Conservation (phyloP, 345 rosid species). For the Fremontodendron californicum region DNA sequence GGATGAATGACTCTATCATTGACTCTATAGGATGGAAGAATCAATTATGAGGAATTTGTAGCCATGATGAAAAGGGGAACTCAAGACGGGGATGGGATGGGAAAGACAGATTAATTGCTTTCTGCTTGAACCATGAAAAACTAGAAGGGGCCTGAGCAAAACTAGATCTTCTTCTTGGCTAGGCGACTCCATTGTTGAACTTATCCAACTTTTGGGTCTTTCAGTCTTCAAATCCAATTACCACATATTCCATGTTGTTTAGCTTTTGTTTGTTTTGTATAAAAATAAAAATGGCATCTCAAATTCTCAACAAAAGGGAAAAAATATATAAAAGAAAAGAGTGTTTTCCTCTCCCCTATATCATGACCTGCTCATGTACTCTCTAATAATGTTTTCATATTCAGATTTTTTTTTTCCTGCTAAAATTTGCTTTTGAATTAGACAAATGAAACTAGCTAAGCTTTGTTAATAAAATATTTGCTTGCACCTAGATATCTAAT, state of each 20-base stretch:
- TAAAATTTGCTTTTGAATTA: too few relatives aligned
- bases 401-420: too few relatives aligned
- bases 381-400: too few relatives aligned
- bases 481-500: too few relatives aligned
- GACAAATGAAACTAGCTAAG: too few relatives aligned
- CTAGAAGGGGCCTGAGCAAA: background rate
- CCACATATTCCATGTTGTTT: background rate
- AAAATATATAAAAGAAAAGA: too few relatives aligned
- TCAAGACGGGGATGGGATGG: slow-evolving; percentile 29
- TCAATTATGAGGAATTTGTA: slow-evolving; percentile 66
- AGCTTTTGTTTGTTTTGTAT: background rate
- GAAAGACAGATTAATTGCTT: background rate
- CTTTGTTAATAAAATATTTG: too few relatives aligned
- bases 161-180: background rate
- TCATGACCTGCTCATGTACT: too few relatives aligned
- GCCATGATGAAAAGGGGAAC: slow-evolving; percentile 73
- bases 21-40: slow-evolving; percentile 54
- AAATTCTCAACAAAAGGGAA: too few relatives aligned
- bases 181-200: background rate
- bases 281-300: background rate
- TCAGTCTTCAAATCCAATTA: background rate
- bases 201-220: background rate
- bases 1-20: background rate
- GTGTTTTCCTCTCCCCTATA: too few relatives aligned
- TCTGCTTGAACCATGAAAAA: background rate